Conservation (phyloP, 331 rosid species). For the Prunus yedoensis region DNA sequence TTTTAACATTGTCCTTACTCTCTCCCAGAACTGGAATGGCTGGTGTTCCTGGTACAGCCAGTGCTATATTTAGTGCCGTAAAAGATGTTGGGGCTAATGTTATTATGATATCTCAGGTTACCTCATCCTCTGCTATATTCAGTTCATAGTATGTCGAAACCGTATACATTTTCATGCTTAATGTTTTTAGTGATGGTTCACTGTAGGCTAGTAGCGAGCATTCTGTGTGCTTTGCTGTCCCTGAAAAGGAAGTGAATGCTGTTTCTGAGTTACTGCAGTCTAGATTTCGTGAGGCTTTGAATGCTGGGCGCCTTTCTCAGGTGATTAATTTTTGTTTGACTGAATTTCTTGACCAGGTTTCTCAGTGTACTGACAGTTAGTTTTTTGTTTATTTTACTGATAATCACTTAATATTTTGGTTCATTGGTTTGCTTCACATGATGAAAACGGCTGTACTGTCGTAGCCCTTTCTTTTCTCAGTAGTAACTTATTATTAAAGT, state of each 20-base stretch:
- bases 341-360: slow-evolving; percentile 8
- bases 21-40: slow-evolving; percentile 95
- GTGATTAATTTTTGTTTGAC: slow-evolving; percentile 41
- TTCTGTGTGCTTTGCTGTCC: slow-evolving; percentile 98
- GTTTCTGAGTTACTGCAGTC: slow-evolving; percentile 92
- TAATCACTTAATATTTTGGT: background rate
- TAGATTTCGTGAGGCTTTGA: slow-evolving; percentile 91
- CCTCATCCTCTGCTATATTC: slow-evolving; percentile 6
- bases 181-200: slow-evolving; percentile 17
- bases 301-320: slow-evolving; percentile 97
- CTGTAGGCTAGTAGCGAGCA: slow-evolving; percentile 99
- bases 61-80: slow-evolving; percentile 81
- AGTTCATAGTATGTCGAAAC: slow-evolving; percentile 21
- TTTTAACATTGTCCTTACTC: background rate
- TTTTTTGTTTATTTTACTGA: too few relatives aligned
- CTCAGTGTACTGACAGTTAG: background rate
- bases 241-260: slow-evolving; percentile 93
- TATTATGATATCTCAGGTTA: slow-evolving; percentile 98
- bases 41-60: slow-evolving; percentile 98
- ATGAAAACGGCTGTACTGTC: background rate
- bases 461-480: background rate
- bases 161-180: slow-evolving; percentile 22
- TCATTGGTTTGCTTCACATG: background rate
- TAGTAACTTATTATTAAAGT: background rate
- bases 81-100: slow-evolving; percentile 99